A percentile compares a stretch with the other conserved stretches of the same genome.
These are phyloP conservation scores for Aspergillus funiculosus DNA, from an alignment of 495 filamentous ascomycete species.

Conservation along the genomic window DNA sequence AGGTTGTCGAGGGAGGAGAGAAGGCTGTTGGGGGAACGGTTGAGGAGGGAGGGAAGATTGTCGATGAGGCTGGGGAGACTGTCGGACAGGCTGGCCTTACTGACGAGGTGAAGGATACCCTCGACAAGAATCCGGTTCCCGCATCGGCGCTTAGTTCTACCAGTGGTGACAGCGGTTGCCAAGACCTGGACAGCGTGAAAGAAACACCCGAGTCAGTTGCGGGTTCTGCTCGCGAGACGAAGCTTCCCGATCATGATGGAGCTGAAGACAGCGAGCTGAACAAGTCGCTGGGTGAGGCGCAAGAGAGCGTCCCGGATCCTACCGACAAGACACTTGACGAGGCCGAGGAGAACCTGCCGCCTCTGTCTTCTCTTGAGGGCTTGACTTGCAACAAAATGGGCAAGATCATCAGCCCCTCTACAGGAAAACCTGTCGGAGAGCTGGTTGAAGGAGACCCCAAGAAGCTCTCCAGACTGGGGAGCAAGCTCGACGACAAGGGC, in stretches of 20 bases:
- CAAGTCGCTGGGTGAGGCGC: slow-evolving; percentile 23
- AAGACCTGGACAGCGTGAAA: too few relatives aligned
- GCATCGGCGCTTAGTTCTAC: too few relatives aligned
- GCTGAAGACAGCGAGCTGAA: slow-evolving; percentile 18
- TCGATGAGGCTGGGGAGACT: slow-evolving; percentile 60
- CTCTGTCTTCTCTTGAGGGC: slow-evolving; percentile 56
- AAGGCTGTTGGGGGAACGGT: slow-evolving; percentile 55
- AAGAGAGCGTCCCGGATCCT: slow-evolving; percentile 18
- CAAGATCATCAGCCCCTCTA: slow-evolving; percentile 46
- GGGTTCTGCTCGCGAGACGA: too few relatives aligned
- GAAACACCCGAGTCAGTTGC: too few relatives aligned
- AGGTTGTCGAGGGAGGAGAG: slow-evolving; percentile 54
- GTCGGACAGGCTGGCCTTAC: too few relatives aligned
- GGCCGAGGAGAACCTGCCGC: slow-evolving; percentile 40
- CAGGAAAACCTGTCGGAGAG: slow-evolving; percentile 52
- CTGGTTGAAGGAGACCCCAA: slow-evolving; percentile 55
- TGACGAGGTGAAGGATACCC: slow-evolving; percentile 24
- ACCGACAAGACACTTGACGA: slow-evolving; percentile 33
- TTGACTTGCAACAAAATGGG: slow-evolving; percentile 57
- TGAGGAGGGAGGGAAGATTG: slow-evolving; percentile 57
- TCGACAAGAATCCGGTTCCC: slow-evolving; percentile 13
- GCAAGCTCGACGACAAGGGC: slow-evolving; percentile 54
- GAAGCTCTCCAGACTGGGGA: slow-evolving; percentile 51
- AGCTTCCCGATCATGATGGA: slow-evolving; percentile 29
- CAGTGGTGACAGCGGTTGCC: too few relatives aligned